Evolutionary conservation across 805 yeast species (phyloP).

Genomic region (Grigorovia transvaalensis): DNA sequence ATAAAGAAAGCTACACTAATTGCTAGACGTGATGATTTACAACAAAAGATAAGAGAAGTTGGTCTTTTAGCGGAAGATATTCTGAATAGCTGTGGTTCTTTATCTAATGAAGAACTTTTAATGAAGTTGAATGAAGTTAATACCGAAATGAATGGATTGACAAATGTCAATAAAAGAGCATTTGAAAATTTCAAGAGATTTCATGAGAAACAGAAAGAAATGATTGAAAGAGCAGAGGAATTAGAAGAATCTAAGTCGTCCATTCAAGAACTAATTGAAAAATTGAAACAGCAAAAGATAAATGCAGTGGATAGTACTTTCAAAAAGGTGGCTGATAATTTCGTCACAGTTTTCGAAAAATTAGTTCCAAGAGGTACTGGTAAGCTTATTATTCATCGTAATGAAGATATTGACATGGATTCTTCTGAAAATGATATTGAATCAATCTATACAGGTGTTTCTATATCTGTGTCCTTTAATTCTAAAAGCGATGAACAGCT

Average conservation of each 20-base stretch:
- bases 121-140: conserved; percentile 43
- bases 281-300: conserved; percentile 67
- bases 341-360: conserved; percentile 62
- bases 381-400: conserved; percentile 50
- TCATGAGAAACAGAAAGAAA: conserved; percentile 58
- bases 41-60: conserved; percentile 62
- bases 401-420: conserved; percentile 14
- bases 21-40: conserved; percentile 59
- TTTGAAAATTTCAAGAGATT: conserved; percentile 71
- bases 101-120: conserved; percentile 44
- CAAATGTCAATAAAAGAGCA: conserved; percentile 83
- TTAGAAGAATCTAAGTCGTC: conserved; percentile 60
- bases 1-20: conserved; percentile 50
- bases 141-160: conserved; percentile 48
- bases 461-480: conserved; percentile 83
- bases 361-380: conserved; percentile 83
- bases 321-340: conserved; percentile 61
- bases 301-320: conserved; percentile 75
- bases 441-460: conserved; percentile 60
- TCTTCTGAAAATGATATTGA: conserved; percentile 12
- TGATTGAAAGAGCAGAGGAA: conserved; percentile 56
- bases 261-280: conserved; percentile 59
- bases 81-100: conserved; percentile 38
- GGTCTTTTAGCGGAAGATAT: conserved; percentile 91
- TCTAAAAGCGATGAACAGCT: conserved; percentile 78